Conservation (phyloP, 305 asterid genomes). For the Galium porrigens region DNA sequence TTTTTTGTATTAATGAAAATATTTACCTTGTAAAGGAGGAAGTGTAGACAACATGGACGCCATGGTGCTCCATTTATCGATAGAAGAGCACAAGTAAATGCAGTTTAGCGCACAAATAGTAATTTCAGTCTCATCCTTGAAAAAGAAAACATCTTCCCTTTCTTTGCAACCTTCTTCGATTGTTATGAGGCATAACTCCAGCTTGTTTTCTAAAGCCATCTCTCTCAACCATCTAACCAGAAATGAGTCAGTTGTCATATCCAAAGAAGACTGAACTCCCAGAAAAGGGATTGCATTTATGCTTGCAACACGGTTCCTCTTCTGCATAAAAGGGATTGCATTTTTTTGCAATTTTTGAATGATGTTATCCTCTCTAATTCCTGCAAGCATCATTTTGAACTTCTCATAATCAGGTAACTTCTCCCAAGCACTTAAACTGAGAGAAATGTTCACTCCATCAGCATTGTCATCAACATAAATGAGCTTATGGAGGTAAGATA, state of each 20-base stretch:
- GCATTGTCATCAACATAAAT: constrained; percentile 51
- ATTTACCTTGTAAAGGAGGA: constrained; percentile 50
- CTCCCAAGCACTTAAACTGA: constrained; percentile 71
- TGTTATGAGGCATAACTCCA: constrained; percentile 55
- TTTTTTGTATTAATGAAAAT: constrained; percentile 8
- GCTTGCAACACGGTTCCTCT: constrained; percentile 24
- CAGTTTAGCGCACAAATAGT: constrained; percentile 73
- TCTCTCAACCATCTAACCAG: constrained; percentile 80
- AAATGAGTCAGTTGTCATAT: constrained; percentile 44
- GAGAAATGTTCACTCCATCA: constrained; percentile 36
- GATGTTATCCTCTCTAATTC: constrained; percentile 48
- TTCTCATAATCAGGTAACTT: constrained; percentile 70
- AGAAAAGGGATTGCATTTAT: constrained; percentile 63
- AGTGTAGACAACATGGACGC: constrained; percentile 62
- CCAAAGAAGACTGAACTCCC: constrained; percentile 21
- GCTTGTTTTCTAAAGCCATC: constrained; percentile 50
- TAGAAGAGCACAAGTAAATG: constrained; percentile 62
- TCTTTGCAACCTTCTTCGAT: constrained; percentile 67
- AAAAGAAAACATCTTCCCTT: constrained; percentile 32
- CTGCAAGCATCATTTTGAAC: constrained; percentile 66
- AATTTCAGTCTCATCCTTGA: constrained; percentile 52
- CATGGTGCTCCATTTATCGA: constrained; percentile 79
- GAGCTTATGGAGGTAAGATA: constrained; percentile 61
- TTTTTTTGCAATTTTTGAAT: constrained; percentile 47
- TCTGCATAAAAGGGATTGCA: constrained; percentile 75